These are phyloP conservation scores for Papiliotrema laurentii DNA, from an alignment of 1,284 basidiomycete species.

Conservation along the genomic window DNA sequence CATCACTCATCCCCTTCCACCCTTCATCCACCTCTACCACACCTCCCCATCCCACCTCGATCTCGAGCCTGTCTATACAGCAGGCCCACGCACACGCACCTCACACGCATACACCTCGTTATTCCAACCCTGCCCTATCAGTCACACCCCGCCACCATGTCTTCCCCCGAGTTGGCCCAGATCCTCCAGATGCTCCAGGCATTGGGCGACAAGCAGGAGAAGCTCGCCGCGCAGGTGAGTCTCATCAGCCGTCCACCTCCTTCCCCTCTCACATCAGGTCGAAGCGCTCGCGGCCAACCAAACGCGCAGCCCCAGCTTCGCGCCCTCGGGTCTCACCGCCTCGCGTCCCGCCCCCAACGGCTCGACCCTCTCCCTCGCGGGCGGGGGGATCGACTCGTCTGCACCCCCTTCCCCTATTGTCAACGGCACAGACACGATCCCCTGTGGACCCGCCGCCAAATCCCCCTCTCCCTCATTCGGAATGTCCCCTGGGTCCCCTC, in stretches of 20 bases:
- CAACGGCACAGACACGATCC: conserved; percentile 9
- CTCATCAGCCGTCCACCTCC: not conserved
- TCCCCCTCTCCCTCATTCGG: conserved; percentile 7
- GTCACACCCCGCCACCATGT: not conserved
- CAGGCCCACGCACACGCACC: no score
- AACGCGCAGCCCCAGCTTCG: not conserved
- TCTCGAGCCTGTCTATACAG: no score
- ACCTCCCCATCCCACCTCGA: no score
- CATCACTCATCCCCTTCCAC: no score
- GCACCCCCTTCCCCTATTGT: conserved; percentile 12
- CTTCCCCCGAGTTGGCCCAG: conserved; percentile 24
- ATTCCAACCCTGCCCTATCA: not conserved
- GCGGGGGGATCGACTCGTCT: conserved; percentile 9
- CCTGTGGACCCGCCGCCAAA: conserved; percentile 5
- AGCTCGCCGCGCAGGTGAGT: conserved; percentile 31
- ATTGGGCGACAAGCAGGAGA: conserved; percentile 34
- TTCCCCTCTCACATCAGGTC: conserved; percentile 8
- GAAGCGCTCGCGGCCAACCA: conserved; percentile 9
- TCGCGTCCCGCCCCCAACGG: conserved; percentile 4
- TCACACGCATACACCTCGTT: no score
- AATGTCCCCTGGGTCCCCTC: conserved; percentile 2
- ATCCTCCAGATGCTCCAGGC: conserved; percentile 31
- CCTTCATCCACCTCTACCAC: no score
- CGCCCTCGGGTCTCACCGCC: conserved; percentile 6
- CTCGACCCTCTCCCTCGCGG: conserved; percentile 1